A percentile compares a stretch with the other conserved stretches of the same genome.
Conservation (phyloP, 2,329 filamentous ascomycete genomes). For the Apiospora malaysiana region DNA sequence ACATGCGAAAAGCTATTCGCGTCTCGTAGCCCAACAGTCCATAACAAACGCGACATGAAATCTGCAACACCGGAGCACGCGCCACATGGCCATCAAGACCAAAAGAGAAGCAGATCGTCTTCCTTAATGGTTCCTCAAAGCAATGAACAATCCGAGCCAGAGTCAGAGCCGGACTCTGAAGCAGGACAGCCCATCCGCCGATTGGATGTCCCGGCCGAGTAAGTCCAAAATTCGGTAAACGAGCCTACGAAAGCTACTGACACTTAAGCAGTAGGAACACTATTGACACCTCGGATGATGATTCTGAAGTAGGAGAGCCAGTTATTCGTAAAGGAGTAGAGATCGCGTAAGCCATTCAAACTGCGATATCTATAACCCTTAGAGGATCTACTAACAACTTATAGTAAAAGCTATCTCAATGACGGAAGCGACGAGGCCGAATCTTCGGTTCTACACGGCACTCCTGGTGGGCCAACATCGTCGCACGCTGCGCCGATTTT, state of each 20-base stretch:
- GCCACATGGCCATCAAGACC: not conserved
- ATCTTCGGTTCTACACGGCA: not conserved
- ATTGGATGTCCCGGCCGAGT: not conserved
- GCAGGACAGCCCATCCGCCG: not conserved
- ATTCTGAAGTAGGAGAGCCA: not conserved
- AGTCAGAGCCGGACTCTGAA: conserved; percentile 12
- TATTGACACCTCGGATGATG: conserved; percentile 3
- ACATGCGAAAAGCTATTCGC: not conserved
- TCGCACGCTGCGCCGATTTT: conserved; percentile 20
- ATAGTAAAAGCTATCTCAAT: conserved; percentile 35
- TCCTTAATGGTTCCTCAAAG: not conserved
- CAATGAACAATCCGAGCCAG: not conserved
- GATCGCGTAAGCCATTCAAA: not conserved
- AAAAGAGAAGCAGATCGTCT: not conserved
- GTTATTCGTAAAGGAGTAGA: not conserved
- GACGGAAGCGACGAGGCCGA: conserved; percentile 26
- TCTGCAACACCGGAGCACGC: not conserved
- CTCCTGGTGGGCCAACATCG: not conserved
- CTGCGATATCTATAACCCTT: not conserved
- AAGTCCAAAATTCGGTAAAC: not conserved
- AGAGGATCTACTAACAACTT: conserved; percentile 28
- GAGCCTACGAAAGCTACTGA: not conserved
- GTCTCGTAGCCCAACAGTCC: not conserved
- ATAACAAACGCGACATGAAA: not conserved
- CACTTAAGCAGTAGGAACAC: not conserved